Percentiles rank a stretch among this genome's conserved stretches.
Conservation (phyloP, 2,329 filamentous ascomycete species). For the Monosporascus sp. region DNA sequence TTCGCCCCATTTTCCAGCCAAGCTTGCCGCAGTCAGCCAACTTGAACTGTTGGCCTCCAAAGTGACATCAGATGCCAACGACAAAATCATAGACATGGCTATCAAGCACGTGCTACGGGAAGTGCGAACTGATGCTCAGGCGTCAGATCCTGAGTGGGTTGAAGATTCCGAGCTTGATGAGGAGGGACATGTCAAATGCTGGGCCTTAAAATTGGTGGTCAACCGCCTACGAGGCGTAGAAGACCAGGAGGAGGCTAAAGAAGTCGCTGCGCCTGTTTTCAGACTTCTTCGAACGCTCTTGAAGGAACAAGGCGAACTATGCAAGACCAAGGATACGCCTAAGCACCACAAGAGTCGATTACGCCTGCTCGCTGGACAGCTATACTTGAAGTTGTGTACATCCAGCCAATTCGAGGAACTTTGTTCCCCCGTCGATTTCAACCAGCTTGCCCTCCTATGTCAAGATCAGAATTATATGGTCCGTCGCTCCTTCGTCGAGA, state of each 20-base stretch:
- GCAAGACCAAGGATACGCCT: conserved; percentile 70
- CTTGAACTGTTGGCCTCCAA: conserved; percentile 70
- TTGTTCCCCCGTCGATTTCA: conserved; percentile 69
- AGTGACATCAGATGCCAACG: conserved; percentile 66
- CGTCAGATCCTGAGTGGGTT: conserved; percentile 59
- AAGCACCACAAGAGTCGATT: conserved; percentile 74
- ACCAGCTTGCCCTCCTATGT: conserved; percentile 71
- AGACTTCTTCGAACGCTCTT: conserved; percentile 75
- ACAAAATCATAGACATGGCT: conserved; percentile 73
- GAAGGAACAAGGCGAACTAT: conserved; percentile 71
- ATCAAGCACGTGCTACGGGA: conserved; percentile 69
- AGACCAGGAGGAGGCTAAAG: conserved; percentile 48
- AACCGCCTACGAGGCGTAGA: conserved; percentile 69
- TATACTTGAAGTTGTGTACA: conserved; percentile 78
- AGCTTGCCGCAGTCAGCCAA: conserved; percentile 66
- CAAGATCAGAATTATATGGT: conserved; percentile 74
- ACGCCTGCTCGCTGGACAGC: conserved; percentile 73
- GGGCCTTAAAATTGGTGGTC: conserved; percentile 78
- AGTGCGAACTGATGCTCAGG: conserved; percentile 57
- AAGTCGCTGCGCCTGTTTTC: conserved; percentile 64
- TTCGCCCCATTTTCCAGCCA: conserved; percentile 68
- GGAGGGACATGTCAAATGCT: conserved; percentile 76
- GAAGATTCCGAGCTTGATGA: conserved; percentile 65
- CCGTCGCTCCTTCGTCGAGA: conserved; percentile 72
- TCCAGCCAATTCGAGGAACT: conserved; percentile 70